phyloP scores from a whole-genome alignment of 202 grass and related monocot genomes.

The Thinopyrum obtusiflorum region DNA sequence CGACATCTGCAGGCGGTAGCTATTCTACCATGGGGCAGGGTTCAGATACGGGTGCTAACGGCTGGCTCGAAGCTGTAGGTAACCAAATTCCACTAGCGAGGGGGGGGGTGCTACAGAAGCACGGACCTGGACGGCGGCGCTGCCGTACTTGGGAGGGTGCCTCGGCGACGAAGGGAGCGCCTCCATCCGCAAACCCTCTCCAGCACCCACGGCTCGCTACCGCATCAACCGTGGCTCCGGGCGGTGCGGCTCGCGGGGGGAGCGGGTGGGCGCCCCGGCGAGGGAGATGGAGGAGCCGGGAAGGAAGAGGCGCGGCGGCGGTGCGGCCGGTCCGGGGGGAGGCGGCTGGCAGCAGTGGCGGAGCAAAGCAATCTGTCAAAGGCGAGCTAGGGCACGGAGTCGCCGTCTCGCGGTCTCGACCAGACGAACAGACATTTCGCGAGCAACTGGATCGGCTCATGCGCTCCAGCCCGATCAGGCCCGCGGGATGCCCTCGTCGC shows the following conservation, averaged over 20 bases:
- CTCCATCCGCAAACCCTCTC: constrained; percentile 13
- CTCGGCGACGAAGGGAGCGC: constrained; percentile 31
- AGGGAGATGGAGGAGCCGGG: not conserved
- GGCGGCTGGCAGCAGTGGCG: not conserved
- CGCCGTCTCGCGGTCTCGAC: not conserved
- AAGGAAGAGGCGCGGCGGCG: not conserved
- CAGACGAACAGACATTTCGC: not conserved
- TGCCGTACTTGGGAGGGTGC: constrained; percentile 41
- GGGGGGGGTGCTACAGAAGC: too few species aligned
- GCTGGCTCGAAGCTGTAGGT: not conserved
- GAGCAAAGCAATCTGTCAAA: not conserved
- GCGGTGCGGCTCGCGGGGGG: not conserved
- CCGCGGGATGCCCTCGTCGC: not conserved
- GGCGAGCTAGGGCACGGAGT: not conserved
- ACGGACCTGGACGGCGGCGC: constrained; percentile 29
- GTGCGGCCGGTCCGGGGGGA: not conserved
- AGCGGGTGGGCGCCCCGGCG: not conserved
- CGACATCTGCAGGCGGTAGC: not conserved
- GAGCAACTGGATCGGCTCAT: not conserved
- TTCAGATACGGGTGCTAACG: not conserved
- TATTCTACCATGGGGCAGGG: not conserved
- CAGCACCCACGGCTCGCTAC: not conserved
- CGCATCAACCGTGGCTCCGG: not conserved
- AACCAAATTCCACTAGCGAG: not conserved
- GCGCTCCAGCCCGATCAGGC: too few species aligned